Percentiles rank a stretch among this genome's conserved stretches.
These are phyloP conservation scores for Choiromyces venosus DNA, from an alignment of 495 filamentous ascomycete species.

Conservation along the genomic window DNA sequence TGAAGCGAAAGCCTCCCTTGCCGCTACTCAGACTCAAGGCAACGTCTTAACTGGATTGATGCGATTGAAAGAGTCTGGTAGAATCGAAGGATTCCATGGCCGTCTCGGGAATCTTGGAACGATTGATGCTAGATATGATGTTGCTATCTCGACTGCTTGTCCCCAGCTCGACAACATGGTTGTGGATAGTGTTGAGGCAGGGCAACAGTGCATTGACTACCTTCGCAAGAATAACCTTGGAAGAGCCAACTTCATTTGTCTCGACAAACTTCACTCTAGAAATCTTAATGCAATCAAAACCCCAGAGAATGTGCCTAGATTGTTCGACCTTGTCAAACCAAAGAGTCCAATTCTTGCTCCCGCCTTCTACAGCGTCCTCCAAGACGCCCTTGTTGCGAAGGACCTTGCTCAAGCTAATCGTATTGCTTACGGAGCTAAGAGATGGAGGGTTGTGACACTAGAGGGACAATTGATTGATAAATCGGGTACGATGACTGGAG, in stretches of 20 bases:
- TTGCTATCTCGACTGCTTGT: conserved; percentile 95
- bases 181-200: conserved; percentile 87
- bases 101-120: conserved; percentile 91
- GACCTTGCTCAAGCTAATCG: conserved; percentile 90
- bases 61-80: conserved; percentile 89
- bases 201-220: conserved; percentile 96
- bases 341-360: conserved; percentile 82
- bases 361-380: conserved; percentile 87
- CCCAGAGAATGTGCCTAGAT: conserved; percentile 81
- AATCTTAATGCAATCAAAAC: conserved; percentile 75
- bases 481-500: conserved; percentile 96
- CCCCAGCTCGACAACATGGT: conserved; percentile 88
- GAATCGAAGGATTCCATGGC: conserved; percentile 94
- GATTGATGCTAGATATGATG: conserved; percentile 89
- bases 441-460: conserved; percentile 94
- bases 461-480: conserved; percentile 94
- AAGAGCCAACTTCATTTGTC: conserved; percentile 92
- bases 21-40: conserved; percentile 82
- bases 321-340: conserved; percentile 87
- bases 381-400: conserved; percentile 88
- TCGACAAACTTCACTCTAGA: conserved; percentile 73
- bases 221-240: conserved; percentile 95
- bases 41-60: conserved; percentile 87
- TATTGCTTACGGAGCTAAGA: conserved; percentile 84
- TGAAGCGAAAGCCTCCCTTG: conserved; percentile 82